These are phyloP conservation scores for Pythium vanterpoolii DNA, from an alignment of 352 stramenopile species.

Conservation along the genomic window DNA sequence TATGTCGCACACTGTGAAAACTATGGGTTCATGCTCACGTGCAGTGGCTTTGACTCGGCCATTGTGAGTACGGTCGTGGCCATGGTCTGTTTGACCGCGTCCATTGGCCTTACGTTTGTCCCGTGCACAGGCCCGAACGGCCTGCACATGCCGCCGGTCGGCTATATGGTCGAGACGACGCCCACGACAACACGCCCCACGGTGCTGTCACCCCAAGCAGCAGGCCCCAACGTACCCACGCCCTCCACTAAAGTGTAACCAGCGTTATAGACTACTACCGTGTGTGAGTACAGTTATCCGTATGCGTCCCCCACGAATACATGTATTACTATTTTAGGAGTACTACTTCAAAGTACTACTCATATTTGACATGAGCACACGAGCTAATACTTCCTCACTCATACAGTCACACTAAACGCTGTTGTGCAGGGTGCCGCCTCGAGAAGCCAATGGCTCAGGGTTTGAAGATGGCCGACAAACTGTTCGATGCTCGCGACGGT, in stretches of 20 bases:
- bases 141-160: neutral
- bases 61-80: neutral
- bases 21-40: constrained; percentile 12
- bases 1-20: constrained; percentile 14
- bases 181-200: neutral
- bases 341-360: too few species aligned
- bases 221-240: neutral
- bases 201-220: neutral
- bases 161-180: constrained; percentile 14
- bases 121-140: neutral
- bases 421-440: constrained; percentile 53
- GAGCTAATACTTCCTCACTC: neutral
- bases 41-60: constrained; percentile 1
- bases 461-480: constrained; percentile 52
- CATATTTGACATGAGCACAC: neutral
- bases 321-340: too few species aligned
- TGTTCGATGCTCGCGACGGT: constrained; percentile 42
- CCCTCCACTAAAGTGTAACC: constrained; percentile 23
- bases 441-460: constrained; percentile 47
- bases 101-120: constrained; percentile 7
- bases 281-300: neutral
- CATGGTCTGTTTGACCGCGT: constrained; percentile 5
- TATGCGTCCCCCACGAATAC: neutral
- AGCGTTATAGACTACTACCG: neutral
- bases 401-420: constrained; percentile 52